Percentiles rank a stretch among this genome's conserved stretches.
These are phyloP conservation scores for Ascochyta clinopodiicola DNA, from an alignment of 2,329 filamentous ascomycete species.

Conservation along the genomic window DNA sequence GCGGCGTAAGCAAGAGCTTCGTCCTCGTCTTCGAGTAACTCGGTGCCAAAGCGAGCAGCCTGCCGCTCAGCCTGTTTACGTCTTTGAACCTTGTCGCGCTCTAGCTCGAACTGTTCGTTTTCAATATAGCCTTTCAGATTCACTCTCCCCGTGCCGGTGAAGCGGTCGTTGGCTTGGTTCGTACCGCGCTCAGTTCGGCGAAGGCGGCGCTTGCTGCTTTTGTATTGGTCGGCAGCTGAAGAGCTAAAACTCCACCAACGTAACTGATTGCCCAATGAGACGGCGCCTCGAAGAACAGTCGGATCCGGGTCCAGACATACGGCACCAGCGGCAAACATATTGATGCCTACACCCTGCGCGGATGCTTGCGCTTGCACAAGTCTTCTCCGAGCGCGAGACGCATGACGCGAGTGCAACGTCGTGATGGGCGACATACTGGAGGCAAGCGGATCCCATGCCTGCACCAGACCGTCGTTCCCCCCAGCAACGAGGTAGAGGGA, in stretches of 20 bases:
- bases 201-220: conserved; percentile 78
- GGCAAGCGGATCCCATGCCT: conserved; percentile 94
- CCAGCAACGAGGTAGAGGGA: conserved; percentile 90
- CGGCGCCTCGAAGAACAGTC: conserved; percentile 81
- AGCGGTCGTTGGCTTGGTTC: conserved; percentile 65
- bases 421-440: conserved; percentile 79
- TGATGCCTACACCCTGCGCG: conserved; percentile 71
- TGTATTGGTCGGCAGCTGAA: conserved; percentile 72
- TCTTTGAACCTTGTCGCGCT: conserved; percentile 71
- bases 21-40: conserved; percentile 69
- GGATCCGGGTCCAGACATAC: conserved; percentile 88
- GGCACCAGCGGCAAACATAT: conserved; percentile 81
- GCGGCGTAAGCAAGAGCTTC: conserved; percentile 69
- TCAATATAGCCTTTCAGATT: conserved; percentile 82
- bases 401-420: conserved; percentile 85
- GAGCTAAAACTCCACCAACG: conserved; percentile 96
- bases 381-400: conserved; percentile 80
- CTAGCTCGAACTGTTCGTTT: conserved; percentile 82
- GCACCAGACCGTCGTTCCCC: conserved; percentile 91
- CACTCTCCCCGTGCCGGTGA: conserved; percentile 68
- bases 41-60: conserved; percentile 82
- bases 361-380: conserved; percentile 71
- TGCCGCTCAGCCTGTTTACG: conserved; percentile 73
- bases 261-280: conserved; percentile 84
- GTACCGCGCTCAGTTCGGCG: conserved; percentile 72